A percentile compares a stretch with the other conserved stretches of the same genome.
phyloP scores from a whole-genome alignment of 768 basidiomycete genomes.

The Astraeus odoratus region DNA sequence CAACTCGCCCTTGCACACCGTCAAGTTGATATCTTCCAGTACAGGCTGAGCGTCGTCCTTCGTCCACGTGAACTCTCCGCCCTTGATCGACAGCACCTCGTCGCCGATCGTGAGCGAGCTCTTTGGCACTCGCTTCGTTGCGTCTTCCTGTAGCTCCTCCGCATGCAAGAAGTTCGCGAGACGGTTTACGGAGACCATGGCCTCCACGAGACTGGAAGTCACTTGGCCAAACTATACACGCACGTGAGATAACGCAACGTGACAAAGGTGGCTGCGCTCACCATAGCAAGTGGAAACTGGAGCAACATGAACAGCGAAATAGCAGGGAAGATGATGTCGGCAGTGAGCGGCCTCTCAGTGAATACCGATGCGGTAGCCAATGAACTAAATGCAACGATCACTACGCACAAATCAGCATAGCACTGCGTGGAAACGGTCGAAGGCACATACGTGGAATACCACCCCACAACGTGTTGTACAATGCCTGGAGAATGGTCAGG shows the following conservation, averaged over 20 bases:
- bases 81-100: slow-evolving; percentile 60
- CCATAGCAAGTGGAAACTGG: slow-evolving; percentile 82
- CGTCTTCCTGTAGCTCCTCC: slow-evolving; percentile 76
- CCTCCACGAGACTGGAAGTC: slow-evolving; percentile 78
- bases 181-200: slow-evolving; percentile 75
- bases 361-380: slow-evolving; percentile 65
- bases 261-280: slow-evolving; percentile 21
- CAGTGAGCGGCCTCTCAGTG: slow-evolving; percentile 65
- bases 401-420: slow-evolving; percentile 17
- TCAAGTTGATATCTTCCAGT: slow-evolving; percentile 71
- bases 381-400: slow-evolving; percentile 77
- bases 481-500: slow-evolving; percentile 32
- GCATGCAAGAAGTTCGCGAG: slow-evolving; percentile 69
- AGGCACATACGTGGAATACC: slow-evolving; percentile 48
- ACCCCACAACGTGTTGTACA: slow-evolving; percentile 58
- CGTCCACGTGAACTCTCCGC: slow-evolving; percentile 82
- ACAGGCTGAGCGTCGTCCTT: slow-evolving; percentile 47
- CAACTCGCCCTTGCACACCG: slow-evolving; percentile 76
- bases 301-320: slow-evolving; percentile 86
- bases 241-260: neutral
- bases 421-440: neutral
- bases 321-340: slow-evolving; percentile 93
- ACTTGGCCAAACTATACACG: slow-evolving; percentile 55
- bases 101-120: slow-evolving; percentile 47
- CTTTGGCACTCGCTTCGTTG: slow-evolving; percentile 47